These are phyloP conservation scores for Mortierella sp. DNA, from an alignment of 371 early-diverging fungal species.

Conservation along the genomic window DNA sequence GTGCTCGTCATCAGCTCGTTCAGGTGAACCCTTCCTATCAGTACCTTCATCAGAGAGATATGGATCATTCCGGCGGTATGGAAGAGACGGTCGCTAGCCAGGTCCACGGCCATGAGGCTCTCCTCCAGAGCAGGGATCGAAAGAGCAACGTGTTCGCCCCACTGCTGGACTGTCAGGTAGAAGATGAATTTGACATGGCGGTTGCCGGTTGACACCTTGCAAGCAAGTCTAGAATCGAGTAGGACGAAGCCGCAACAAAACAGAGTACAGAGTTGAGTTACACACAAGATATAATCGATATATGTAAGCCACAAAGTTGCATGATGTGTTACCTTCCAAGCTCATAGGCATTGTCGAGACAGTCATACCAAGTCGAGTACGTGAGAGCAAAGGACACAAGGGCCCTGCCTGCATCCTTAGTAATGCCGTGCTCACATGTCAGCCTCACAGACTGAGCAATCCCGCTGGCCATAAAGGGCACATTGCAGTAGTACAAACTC, in stretches of 20 bases:
- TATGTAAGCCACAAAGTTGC: too few relatives aligned
- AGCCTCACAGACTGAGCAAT: conserved; percentile 28
- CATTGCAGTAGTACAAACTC: conserved; percentile 36
- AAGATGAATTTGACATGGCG: conserved; percentile 48
- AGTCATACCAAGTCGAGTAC: conserved; percentile 39
- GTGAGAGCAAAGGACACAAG: conserved; percentile 45
- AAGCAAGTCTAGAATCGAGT: conserved; percentile 33
- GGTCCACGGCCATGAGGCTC: conserved; percentile 34
- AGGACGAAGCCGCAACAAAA: too few relatives aligned
- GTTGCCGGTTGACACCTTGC: conserved; percentile 24
- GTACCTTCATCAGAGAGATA: conserved; percentile 33
- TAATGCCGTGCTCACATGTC: conserved; percentile 29
- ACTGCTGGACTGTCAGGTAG: conserved; percentile 44
- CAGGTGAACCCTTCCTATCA: conserved; percentile 30
- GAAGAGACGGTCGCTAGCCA: conserved; percentile 49
- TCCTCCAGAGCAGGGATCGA: conserved; percentile 43
- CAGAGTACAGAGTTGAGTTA: too few relatives aligned
- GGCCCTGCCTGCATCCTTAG: conserved; percentile 43
- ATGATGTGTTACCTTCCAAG: conserved; percentile 52
- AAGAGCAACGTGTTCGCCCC: conserved; percentile 48
- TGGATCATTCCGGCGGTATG: conserved; percentile 50
- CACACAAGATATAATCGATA: too few relatives aligned
- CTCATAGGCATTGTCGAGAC: conserved; percentile 42
- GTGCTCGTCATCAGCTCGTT: conserved; percentile 44
- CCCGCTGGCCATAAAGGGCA: conserved; percentile 33